phyloP scores from a whole-genome alignment of 1,139 yeast genomes.

The Lodderomyces elongisporus region DNA sequence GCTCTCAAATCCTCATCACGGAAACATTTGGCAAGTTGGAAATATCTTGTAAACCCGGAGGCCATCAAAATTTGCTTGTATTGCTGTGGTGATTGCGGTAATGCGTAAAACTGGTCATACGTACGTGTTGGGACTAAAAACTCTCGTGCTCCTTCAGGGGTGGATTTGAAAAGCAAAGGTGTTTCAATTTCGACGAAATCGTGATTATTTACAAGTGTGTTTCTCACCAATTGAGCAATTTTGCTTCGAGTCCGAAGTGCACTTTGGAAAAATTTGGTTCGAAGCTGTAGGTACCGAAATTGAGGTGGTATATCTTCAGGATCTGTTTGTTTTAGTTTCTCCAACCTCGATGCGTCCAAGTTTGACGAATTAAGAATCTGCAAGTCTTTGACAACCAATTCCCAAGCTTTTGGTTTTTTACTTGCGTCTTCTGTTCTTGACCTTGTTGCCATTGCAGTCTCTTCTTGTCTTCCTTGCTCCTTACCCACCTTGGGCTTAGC shows the following conservation, averaged over 20 bases:
- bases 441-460: too few species aligned
- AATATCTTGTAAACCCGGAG: constrained; percentile 80
- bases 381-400: constrained; percentile 48
- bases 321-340: constrained; percentile 46
- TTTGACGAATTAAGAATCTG: constrained; percentile 64
- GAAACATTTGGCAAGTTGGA: constrained; percentile 89
- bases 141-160: constrained; percentile 98
- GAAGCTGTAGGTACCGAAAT: constrained; percentile 72
- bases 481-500: constrained; percentile 29
- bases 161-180: constrained; percentile 85
- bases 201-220: constrained; percentile 37
- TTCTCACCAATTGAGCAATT: constrained; percentile 53
- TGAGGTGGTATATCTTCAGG: constrained; percentile 67
- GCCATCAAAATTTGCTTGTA: constrained; percentile 94
- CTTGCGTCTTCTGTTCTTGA: constrained; percentile 13
- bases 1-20: constrained; percentile 93
- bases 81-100: constrained; percentile 97
- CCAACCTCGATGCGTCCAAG: constrained; percentile 66
- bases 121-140: constrained; percentile 87
- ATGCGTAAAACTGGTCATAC: constrained; percentile 65
- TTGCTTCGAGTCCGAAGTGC: constrained; percentile 58
- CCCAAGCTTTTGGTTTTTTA: constrained; percentile 23
- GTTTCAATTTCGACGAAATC: constrained; percentile 85
- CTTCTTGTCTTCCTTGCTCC: too few species aligned
- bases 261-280: constrained; percentile 57